Conservation (phyloP, 805 yeast genomes). For the Metschnikowia noctiluminum region DNA sequence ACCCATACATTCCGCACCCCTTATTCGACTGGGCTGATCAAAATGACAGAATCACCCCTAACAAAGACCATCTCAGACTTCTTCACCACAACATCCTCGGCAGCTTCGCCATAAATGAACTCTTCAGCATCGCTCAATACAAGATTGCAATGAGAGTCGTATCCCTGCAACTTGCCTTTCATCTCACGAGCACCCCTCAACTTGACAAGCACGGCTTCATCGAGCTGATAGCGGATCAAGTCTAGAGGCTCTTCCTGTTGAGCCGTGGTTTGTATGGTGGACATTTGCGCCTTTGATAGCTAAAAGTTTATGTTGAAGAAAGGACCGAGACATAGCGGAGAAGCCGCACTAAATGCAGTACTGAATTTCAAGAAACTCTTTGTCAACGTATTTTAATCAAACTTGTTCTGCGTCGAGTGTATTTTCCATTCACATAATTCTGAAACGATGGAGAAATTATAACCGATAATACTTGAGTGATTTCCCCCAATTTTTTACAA, state of each 20-base stretch:
- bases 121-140: constrained; percentile 92
- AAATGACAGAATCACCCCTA: constrained; percentile 95
- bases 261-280: constrained; percentile 31
- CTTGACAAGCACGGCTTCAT: constrained; percentile 83
- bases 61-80: constrained; percentile 87
- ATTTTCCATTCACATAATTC: too few species aligned
- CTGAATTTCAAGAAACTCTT: neutral
- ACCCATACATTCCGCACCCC: neutral
- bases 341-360: neutral
- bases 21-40: constrained; percentile 51
- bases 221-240: constrained; percentile 77
- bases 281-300: constrained; percentile 19
- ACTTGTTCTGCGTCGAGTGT: too few species aligned
- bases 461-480: too few species aligned
- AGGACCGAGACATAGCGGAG: neutral
- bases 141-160: constrained; percentile 95
- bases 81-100: constrained; percentile 44
- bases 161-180: constrained; percentile 86
- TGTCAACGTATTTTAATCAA: too few species aligned
- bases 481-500: too few species aligned
- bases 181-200: constrained; percentile 93
- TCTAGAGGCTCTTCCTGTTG: constrained; percentile 77
- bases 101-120: constrained; percentile 59
- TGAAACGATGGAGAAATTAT: too few species aligned
- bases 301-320: neutral